These are phyloP conservation scores for Adansonia madagascariensis DNA, from an alignment of 441 rosid genomes.

Conservation along the genomic window DNA sequence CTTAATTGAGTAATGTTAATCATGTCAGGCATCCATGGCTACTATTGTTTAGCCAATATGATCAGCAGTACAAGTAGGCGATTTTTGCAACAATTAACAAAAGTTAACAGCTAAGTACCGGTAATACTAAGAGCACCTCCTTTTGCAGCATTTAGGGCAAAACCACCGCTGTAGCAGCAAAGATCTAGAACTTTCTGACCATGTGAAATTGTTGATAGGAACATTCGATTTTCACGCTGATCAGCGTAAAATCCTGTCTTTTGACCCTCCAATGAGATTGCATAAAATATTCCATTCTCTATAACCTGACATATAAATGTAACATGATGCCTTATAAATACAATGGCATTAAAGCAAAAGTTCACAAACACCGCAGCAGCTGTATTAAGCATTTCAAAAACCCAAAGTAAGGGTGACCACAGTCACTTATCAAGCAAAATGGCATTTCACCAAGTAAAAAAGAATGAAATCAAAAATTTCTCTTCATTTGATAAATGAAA, in stretches of 20 bases:
- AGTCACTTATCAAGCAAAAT: slow-evolving; percentile 9
- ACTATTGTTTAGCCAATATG: background rate
- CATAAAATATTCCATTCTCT: slow-evolving; percentile 75
- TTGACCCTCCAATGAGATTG: slow-evolving; percentile 73
- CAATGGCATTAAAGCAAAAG: background rate
- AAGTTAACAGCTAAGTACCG: slow-evolving; percentile 41
- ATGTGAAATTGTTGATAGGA: slow-evolving; percentile 65
- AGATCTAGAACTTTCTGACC: slow-evolving; percentile 79
- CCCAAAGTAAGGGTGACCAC: background rate
- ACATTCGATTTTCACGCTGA: slow-evolving; percentile 75
- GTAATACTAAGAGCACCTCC: slow-evolving; percentile 72
- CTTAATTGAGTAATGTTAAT: background rate
- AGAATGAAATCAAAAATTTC: background rate
- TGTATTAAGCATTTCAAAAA: slow-evolving; percentile 17
- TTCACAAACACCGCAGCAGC: slow-evolving; percentile 1
- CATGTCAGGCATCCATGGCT: background rate
- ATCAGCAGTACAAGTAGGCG: background rate
- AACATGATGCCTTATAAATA: background rate
- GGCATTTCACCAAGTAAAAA: background rate
- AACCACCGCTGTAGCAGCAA: slow-evolving; percentile 92
- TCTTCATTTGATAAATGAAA: slow-evolving; percentile 16
- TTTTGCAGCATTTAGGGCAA: slow-evolving; percentile 67
- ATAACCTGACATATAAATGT: slow-evolving; percentile 48
- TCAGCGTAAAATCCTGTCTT: slow-evolving; percentile 93
- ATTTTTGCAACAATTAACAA: background rate